Evolutionary conservation across 2,329 filamentous ascomycete genomes (phyloP).

Genomic region (Verticillium isaacii): DNA sequence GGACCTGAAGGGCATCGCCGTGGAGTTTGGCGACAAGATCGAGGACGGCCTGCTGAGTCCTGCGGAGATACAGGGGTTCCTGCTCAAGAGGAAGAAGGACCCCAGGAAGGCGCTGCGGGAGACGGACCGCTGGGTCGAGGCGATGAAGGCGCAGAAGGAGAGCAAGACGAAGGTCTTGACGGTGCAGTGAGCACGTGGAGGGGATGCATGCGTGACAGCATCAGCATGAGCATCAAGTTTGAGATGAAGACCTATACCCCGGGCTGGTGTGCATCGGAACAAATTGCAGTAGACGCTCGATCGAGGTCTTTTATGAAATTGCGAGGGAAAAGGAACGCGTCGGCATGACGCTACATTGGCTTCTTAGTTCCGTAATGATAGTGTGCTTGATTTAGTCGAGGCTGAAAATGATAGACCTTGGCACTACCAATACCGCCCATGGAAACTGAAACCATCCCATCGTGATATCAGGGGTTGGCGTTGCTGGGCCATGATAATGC

Average conservation of each 20-base stretch:
- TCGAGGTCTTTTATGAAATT: no score
- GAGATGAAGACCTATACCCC: neutral
- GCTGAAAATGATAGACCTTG: no score
- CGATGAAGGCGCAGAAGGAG: conserved; percentile 44
- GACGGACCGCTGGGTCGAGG: conserved; percentile 48
- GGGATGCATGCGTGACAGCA: neutral
- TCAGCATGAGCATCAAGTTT: neutral
- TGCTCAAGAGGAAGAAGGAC: conserved; percentile 57
- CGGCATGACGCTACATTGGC: no score
- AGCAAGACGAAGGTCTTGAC: conserved; percentile 38
- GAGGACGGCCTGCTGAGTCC: conserved; percentile 49
- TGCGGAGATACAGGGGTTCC: conserved; percentile 61
- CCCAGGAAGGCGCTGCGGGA: conserved; percentile 51
- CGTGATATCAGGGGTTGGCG: no score
- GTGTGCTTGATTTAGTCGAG: no score
- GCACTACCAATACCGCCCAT: no score
- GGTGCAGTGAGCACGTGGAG: neutral
- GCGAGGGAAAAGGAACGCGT: no score
- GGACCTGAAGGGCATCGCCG: conserved; percentile 40
- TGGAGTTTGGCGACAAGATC: conserved; percentile 47
- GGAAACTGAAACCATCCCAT: no score
- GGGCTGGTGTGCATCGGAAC: neutral
- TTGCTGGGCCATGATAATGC: no score
- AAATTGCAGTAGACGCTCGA: no score
- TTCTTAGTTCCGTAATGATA: no score